A percentile compares a stretch with the other conserved stretches of the same genome.
Conservation (phyloP, 2,329 filamentous ascomycete genomes). For the Alternaria rosae region DNA sequence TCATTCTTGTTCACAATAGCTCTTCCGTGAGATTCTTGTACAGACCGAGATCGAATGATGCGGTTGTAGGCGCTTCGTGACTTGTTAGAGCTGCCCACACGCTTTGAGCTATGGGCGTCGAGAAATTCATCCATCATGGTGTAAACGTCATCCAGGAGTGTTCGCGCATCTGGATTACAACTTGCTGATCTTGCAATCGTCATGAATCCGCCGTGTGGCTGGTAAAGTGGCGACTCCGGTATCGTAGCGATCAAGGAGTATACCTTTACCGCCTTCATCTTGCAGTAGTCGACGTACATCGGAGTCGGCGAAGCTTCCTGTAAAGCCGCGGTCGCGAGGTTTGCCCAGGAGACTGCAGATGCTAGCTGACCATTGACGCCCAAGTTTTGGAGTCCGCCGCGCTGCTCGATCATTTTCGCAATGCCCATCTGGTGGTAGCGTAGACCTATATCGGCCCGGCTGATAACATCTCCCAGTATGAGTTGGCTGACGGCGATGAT, state of each 20-base stretch:
- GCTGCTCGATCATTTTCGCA: conserved; percentile 39
- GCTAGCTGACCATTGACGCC: conserved; percentile 43
- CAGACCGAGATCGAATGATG: conserved; percentile 28
- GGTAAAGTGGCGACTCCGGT: conserved; percentile 49
- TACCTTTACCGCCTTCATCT: conserved; percentile 14
- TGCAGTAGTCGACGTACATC: conserved; percentile 41
- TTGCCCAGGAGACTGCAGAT: conserved; percentile 42
- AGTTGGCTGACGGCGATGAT: conserved; percentile 49
- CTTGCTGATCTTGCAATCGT: conserved; percentile 34
- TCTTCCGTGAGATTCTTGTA: conserved; percentile 16
- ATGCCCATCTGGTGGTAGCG: conserved; percentile 41
- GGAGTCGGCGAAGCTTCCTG: conserved; percentile 34
- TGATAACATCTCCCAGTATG: conserved; percentile 45
- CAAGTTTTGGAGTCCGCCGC: conserved; percentile 45
- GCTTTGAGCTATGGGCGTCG: conserved; percentile 26
- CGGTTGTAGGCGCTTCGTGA: conserved; percentile 29
- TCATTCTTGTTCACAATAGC: conserved; percentile 27
- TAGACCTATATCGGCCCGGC: conserved; percentile 29
- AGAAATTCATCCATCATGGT: conserved; percentile 44
- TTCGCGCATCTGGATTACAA: conserved; percentile 23
- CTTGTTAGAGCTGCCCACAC: conserved; percentile 19
- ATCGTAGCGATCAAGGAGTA: conserved; percentile 31
- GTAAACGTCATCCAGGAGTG: conserved; percentile 37
- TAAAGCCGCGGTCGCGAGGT: conserved; percentile 43
- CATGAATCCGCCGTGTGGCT: conserved; percentile 35